phyloP scores from a whole-genome alignment of 495 filamentous ascomycete genomes.

The Venustampulla echinocandica region DNA sequence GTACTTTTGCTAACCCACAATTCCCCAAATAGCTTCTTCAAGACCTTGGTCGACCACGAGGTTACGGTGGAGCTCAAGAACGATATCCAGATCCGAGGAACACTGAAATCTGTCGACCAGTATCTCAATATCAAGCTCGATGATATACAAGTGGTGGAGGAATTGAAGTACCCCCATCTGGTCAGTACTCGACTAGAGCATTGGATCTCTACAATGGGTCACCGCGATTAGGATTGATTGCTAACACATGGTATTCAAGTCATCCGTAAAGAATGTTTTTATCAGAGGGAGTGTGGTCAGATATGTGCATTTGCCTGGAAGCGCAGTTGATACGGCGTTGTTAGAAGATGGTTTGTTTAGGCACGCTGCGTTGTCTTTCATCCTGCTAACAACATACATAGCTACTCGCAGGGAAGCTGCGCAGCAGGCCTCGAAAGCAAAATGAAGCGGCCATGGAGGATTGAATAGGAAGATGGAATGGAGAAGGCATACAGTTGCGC shows the following conservation, averaged over 20 bases:
- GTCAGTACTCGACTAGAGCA: constrained; percentile 30
- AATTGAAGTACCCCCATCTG: constrained; percentile 86
- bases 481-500: no score
- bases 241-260: constrained; percentile 30
- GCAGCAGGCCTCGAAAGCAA: constrained; percentile 24
- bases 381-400: constrained; percentile 1
- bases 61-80: constrained; percentile 97
- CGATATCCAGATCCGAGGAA: constrained; percentile 91
- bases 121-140: constrained; percentile 99
- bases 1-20: constrained; percentile 12
- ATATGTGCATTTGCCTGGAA: constrained; percentile 87
- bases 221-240: no score
- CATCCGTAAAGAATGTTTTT: constrained; percentile 96
- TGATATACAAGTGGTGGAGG: constrained; percentile 83
- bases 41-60: constrained; percentile 95
- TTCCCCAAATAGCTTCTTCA: constrained; percentile 76
- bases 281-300: constrained; percentile 93
- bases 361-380: background rate
- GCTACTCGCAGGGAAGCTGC: constrained; percentile 23
- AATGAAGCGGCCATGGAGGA: constrained; percentile 15
- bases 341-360: constrained; percentile 84
- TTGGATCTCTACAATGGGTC: no score
- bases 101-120: constrained; percentile 93
- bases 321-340: constrained; percentile 78
- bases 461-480: background rate